Evolutionary conservation across 208 protist species (phyloP).

Genomic region (Crithidia mellificae): DNA sequence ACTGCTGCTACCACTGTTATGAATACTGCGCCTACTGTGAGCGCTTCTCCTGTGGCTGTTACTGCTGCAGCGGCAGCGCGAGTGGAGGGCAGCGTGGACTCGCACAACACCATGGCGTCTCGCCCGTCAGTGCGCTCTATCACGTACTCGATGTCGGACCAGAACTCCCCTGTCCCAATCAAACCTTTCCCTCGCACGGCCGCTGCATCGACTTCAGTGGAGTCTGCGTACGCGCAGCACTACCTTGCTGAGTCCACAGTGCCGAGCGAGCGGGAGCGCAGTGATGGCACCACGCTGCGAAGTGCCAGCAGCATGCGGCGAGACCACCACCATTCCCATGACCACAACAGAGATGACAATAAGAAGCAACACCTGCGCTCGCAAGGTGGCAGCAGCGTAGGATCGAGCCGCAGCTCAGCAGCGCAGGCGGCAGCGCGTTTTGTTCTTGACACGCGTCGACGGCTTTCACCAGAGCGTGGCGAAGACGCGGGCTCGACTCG

Average conservation of each 20-base stretch:
- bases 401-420: background rate
- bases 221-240: background rate
- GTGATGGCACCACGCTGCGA: too few species aligned
- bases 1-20: too few species aligned
- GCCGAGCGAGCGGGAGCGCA: background rate
- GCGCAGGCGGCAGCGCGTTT: background rate
- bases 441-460: slow-evolving; percentile 3
- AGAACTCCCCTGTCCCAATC: background rate
- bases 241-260: background rate
- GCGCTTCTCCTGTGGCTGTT: slow-evolving; percentile 4
- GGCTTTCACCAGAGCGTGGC: background rate
- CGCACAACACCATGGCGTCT: background rate
- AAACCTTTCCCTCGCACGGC: background rate
- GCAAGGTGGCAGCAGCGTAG: too few species aligned
- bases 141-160: background rate
- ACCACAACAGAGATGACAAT: too few species aligned
- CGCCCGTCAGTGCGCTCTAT: background rate
- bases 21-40: too few species aligned
- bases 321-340: too few species aligned
- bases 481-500: background rate
- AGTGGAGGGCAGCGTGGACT: slow-evolving; percentile 5
- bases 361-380: too few species aligned
- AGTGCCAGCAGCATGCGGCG: slow-evolving; percentile 9
- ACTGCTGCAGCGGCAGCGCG: slow-evolving; percentile 4
- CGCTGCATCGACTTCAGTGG: background rate